Base-by-base conservation (phyloP, 805 yeast genomes). In the Metschnikowia henanensis region DNA sequence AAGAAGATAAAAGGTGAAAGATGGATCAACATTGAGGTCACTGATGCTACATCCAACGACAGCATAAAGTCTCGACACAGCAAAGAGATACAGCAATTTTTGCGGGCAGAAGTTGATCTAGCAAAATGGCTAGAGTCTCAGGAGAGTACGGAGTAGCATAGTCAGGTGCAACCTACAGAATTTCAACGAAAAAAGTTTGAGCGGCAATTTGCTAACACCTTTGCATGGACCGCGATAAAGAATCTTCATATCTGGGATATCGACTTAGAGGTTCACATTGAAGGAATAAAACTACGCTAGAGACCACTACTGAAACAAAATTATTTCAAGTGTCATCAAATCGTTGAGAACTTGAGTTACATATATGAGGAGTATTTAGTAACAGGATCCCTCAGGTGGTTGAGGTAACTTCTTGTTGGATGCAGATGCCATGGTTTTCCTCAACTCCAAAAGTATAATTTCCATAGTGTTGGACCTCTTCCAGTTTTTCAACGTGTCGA, bases 401-500 rank as follows among this genome's bases (percentile, higher is more conserved):
- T 94, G 99, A 8, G 83, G 73, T 51, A 92, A 72, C 69, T 87
- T 89, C 71, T 90, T 83, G 65, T 94, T 90, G 10, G 81, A 65
- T 4, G 92, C 78, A 17, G 79, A 65, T 1, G 95, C 96, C 98
- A 94, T 92, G 45, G 57, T 54, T 55, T 86, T 86, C 70, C 99
- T 80, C 57, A 94, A 68, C 58, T 91, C 98, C 51, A 91, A 76
- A 51, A 94, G 73, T 6, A 94, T 75, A n/a, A 90, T 86, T 66
- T 94, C 99, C 90, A 94, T 88, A 35, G 91, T 87, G 62, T 84
- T 87, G n/a, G 81, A 74, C 60, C 95, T 77, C 63, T 85, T 89
- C 99, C 99, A 94, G 54, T 79, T 75, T 43, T 78, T 76, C 62
- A 94, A 77, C 13, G 84, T 81, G 30, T 83, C 83, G 53, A 94